These are phyloP conservation scores for Phialophora expanda DNA, from an alignment of 2,329 filamentous ascomycete genomes.

Conservation along the genomic window DNA sequence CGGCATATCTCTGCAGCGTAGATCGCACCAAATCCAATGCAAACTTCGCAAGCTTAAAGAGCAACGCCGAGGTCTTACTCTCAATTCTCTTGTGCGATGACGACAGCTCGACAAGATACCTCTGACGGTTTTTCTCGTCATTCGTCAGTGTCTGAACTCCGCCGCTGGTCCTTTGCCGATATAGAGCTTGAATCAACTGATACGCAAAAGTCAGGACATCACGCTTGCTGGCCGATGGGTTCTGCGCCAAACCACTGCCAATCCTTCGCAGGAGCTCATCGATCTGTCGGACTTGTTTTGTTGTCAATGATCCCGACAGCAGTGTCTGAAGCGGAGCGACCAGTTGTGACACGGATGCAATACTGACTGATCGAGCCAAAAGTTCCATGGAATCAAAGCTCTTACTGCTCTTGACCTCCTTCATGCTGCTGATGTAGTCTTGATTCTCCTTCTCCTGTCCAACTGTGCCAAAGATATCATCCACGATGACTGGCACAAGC, in stretches of 20 bases:
- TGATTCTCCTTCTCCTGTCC: slow-evolving; percentile 97
- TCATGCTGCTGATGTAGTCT: slow-evolving; percentile 93
- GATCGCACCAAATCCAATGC: slow-evolving; percentile 84
- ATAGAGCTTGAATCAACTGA: slow-evolving; percentile 86
- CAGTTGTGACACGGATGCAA: slow-evolving; percentile 74
- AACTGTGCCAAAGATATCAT: slow-evolving; percentile 91
- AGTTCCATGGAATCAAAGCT: slow-evolving; percentile 98
- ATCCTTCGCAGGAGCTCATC: slow-evolving; percentile 86
- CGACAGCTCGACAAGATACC: slow-evolving; percentile 79
- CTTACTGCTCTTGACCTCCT: slow-evolving; percentile 97
- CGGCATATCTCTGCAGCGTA: slow-evolving; percentile 83
- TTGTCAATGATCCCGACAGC: slow-evolving; percentile 80
- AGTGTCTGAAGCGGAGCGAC: slow-evolving; percentile 78
- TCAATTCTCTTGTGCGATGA: slow-evolving; percentile 67
- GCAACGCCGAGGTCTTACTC: slow-evolving; percentile 65
- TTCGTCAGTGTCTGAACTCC: slow-evolving; percentile 49
- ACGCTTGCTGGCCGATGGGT: slow-evolving; percentile 75
- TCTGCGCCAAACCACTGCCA: slow-evolving; percentile 79
- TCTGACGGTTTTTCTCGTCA: slow-evolving; percentile 65
- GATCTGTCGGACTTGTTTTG: slow-evolving; percentile 84
- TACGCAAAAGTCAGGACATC: slow-evolving; percentile 95
- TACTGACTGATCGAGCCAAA: slow-evolving; percentile 79
- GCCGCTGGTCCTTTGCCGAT: slow-evolving; percentile 64
- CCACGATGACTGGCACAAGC: slow-evolving; percentile 87
- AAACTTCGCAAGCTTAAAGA: slow-evolving; percentile 87